phyloP scores from a whole-genome alignment of 2,329 filamentous ascomycete species.

The Pseudogymnoascus sp. region DNA sequence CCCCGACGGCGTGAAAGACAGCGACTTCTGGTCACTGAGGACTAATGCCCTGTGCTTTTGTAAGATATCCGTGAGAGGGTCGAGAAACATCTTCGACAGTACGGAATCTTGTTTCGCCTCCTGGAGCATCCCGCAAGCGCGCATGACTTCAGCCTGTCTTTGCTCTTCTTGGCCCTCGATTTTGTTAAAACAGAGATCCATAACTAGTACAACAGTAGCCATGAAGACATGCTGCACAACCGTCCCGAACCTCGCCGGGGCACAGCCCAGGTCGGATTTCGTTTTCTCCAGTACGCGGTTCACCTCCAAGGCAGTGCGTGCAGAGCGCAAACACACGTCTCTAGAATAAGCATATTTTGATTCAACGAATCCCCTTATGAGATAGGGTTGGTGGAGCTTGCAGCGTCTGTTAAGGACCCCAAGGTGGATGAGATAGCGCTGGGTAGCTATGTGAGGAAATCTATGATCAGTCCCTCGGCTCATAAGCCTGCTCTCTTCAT shows the following conservation, averaged over 20 bases:
- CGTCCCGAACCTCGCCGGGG: slow-evolving; percentile 23
- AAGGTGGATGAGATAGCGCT: slow-evolving; percentile 31
- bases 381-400: slow-evolving; percentile 33
- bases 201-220: slow-evolving; percentile 32
- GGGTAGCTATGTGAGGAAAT: slow-evolving; percentile 22
- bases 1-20: neutral
- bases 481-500: slow-evolving; percentile 12
- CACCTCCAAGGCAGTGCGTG: slow-evolving; percentile 23
- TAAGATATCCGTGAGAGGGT: slow-evolving; percentile 28
- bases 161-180: slow-evolving; percentile 24
- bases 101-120: slow-evolving; percentile 26
- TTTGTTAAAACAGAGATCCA: slow-evolving; percentile 32
- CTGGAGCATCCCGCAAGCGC: slow-evolving; percentile 30
- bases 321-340: slow-evolving; percentile 30
- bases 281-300: slow-evolving; percentile 25
- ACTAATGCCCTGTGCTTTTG: slow-evolving; percentile 16
- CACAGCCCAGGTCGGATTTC: slow-evolving; percentile 19
- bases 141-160: slow-evolving; percentile 26
- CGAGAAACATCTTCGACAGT: slow-evolving; percentile 26
- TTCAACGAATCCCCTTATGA: slow-evolving; percentile 26
- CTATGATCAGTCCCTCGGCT: slow-evolving; percentile 10
- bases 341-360: slow-evolving; percentile 28
- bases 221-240: slow-evolving; percentile 31
- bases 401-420: slow-evolving; percentile 31
- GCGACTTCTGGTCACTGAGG: neutral